A percentile compares a stretch with the other conserved stretches of the same genome.
These are phyloP conservation scores for Leucogyrophana mollusca DNA, from an alignment of 768 basidiomycete species.

Conservation along the genomic window DNA sequence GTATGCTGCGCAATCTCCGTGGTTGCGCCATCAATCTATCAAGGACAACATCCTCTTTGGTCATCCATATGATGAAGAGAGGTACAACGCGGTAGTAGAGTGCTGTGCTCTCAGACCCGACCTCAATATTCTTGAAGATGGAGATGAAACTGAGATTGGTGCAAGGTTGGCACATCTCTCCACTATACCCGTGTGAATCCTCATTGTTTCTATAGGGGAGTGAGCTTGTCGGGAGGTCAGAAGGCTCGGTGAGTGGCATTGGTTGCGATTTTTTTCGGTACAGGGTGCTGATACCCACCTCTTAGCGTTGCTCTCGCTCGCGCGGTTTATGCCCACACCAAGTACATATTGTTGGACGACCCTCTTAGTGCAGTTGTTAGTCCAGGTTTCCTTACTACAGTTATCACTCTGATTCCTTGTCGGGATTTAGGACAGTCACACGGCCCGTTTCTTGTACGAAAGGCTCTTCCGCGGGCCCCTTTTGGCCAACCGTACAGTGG, in stretches of 20 bases:
- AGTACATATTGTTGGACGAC: conserved; percentile 76
- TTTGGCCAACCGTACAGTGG: conserved; percentile 65
- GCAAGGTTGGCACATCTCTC: not conserved
- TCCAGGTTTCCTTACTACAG: conserved; percentile 2
- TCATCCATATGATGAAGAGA: conserved; percentile 36
- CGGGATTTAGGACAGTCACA: conserved; percentile 59
- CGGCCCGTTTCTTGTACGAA: conserved; percentile 61
- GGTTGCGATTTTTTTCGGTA: not conserved
- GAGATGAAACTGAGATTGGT: conserved; percentile 26
- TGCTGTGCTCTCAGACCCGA: conserved; percentile 48
- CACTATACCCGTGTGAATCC: too few relatives aligned
- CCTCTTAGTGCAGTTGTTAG: conserved; percentile 80
- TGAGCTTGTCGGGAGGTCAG: conserved; percentile 79
- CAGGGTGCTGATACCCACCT: conserved; percentile 1
- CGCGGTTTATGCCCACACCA: conserved; percentile 72
- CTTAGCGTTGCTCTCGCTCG: conserved; percentile 78
- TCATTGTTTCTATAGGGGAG: conserved; percentile 44
- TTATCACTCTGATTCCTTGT: not conserved
- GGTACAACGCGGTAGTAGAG: conserved; percentile 39
- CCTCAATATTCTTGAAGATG: conserved; percentile 43
- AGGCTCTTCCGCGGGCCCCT: conserved; percentile 66
- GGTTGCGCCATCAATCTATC: conserved; percentile 47
- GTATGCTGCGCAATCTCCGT: conserved; percentile 50
- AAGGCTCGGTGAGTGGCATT: conserved; percentile 64
- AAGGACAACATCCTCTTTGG: conserved; percentile 66